Percentiles rank a stretch among this genome's conserved stretches.
These are phyloP conservation scores for Podospora didyma DNA, from an alignment of 495 filamentous ascomycete species.

Conservation along the genomic window DNA sequence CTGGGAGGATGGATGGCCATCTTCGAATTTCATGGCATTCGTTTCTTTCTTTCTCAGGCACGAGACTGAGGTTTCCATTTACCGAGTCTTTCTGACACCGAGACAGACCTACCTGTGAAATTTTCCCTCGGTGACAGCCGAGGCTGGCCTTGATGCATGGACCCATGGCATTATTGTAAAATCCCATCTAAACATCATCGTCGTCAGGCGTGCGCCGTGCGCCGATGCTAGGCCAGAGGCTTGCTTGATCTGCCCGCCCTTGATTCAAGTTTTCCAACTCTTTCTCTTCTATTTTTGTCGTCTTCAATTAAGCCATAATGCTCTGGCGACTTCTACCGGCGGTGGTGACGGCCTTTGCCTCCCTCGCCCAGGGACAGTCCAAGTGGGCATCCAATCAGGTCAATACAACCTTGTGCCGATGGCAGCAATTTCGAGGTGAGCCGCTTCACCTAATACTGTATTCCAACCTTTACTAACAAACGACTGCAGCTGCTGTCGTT, in stretches of 20 bases:
- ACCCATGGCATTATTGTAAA: too few species aligned
- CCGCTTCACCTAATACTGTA: neutral
- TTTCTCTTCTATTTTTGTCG: neutral
- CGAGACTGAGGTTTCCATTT: too few species aligned
- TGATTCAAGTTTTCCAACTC: neutral
- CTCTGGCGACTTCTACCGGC: conserved; percentile 13
- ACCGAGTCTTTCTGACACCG: too few species aligned
- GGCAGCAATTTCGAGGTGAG: conserved; percentile 52
- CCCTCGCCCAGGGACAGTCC: conserved; percentile 26
- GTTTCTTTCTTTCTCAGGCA: too few species aligned
- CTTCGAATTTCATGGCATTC: too few species aligned
- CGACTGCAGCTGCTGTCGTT: conserved; percentile 51
- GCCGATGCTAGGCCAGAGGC: conserved; percentile 2
- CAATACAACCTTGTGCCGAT: conserved; percentile 56
- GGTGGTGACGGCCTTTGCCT: conserved; percentile 18
- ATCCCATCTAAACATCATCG: neutral
- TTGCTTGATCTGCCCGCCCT: neutral
- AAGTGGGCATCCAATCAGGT: conserved; percentile 39
- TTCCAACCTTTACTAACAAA: conserved; percentile 13
- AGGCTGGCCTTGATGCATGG: too few species aligned
- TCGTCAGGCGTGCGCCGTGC: neutral
- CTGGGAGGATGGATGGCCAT: too few species aligned
- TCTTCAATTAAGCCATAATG: conserved; percentile 12
- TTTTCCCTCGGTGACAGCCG: too few species aligned
- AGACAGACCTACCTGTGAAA: too few species aligned